Percentiles rank a stretch among this genome's conserved stretches.
phyloP scores from a whole-genome alignment of 805 yeast species.

The Cyberlindnera maclurae region DNA sequence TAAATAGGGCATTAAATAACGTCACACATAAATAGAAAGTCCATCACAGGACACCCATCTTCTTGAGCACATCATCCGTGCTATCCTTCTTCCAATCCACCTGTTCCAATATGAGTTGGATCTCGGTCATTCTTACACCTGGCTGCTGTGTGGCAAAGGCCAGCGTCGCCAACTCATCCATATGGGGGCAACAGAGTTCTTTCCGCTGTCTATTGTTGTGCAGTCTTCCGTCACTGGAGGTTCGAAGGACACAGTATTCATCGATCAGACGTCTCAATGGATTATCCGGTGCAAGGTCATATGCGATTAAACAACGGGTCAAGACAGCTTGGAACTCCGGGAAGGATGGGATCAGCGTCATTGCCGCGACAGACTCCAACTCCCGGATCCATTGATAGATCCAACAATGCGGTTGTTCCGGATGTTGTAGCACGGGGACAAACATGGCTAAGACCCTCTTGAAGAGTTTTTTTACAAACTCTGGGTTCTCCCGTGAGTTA shows the following conservation, averaged over 20 bases:
- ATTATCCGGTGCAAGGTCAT: neutral
- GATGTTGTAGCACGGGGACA: neutral
- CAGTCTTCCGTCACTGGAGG: neutral
- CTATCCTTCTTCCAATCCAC: slow-evolving; percentile 29
- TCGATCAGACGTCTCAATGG: neutral
- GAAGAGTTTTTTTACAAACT: slow-evolving; percentile 5
- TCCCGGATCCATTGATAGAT: neutral
- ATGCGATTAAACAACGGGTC: neutral
- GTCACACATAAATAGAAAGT: neutral
- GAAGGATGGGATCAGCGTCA: neutral
- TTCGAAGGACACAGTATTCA: neutral
- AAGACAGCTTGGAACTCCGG: slow-evolving; percentile 1
- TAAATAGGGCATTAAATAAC: slow-evolving; percentile 1
- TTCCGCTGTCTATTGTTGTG: neutral
- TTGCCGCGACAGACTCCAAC: neutral
- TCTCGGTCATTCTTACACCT: slow-evolving; percentile 14
- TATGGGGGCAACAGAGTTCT: slow-evolving; percentile 1
- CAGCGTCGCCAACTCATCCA: neutral
- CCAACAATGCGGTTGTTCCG: neutral
- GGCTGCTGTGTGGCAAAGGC: neutral
- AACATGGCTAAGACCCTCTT: slow-evolving; percentile 8
- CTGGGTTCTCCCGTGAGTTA: neutral
- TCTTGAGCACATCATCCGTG: slow-evolving; percentile 28
- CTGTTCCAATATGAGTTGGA: slow-evolving; percentile 23
- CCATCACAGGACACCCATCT: slow-evolving; percentile 25